These are phyloP conservation scores for Biscutella auriculata DNA, from an alignment of 441 rosid genomes.

Conservation along the genomic window DNA sequence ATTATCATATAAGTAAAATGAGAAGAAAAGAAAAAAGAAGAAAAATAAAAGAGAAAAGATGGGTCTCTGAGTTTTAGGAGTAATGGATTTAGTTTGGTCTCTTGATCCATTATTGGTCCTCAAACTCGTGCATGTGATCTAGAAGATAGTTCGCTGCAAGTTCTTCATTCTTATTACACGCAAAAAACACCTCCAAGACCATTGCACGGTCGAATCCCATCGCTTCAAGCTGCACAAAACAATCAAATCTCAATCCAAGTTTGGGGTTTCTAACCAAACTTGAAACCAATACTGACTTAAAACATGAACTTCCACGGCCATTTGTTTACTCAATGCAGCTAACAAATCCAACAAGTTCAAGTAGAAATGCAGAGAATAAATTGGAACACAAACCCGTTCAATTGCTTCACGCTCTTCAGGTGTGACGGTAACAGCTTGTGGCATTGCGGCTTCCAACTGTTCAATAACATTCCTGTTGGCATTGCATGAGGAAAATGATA, in stretches of 20 bases:
- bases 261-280: too few species aligned
- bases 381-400: slow-evolving; percentile 45
- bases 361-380: not conserved
- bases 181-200: slow-evolving; percentile 61
- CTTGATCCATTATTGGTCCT: slow-evolving; percentile 25
- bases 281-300: too few species aligned
- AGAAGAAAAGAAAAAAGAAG: not conserved
- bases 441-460: slow-evolving; percentile 67
- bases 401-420: slow-evolving; percentile 93
- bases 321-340: not conserved
- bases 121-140: slow-evolving; percentile 70
- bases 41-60: not conserved
- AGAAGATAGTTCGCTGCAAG: slow-evolving; percentile 66
- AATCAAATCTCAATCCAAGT: not conserved
- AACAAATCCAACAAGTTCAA: not conserved
- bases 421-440: slow-evolving; percentile 69
- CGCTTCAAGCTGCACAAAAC: slow-evolving; percentile 42
- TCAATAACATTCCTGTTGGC: slow-evolving; percentile 42
- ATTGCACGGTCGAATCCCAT: slow-evolving; percentile 56
- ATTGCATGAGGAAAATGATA: not conserved
- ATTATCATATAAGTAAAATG: slow-evolving; percentile 3
- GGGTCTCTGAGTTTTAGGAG: slow-evolving; percentile 18
- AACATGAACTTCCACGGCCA: too few species aligned
- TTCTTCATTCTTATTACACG: slow-evolving; percentile 72
- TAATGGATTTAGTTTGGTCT: not conserved